Conservation (phyloP, 2,329 filamentous ascomycete genomes). For the Aspergillus niger region DNA sequence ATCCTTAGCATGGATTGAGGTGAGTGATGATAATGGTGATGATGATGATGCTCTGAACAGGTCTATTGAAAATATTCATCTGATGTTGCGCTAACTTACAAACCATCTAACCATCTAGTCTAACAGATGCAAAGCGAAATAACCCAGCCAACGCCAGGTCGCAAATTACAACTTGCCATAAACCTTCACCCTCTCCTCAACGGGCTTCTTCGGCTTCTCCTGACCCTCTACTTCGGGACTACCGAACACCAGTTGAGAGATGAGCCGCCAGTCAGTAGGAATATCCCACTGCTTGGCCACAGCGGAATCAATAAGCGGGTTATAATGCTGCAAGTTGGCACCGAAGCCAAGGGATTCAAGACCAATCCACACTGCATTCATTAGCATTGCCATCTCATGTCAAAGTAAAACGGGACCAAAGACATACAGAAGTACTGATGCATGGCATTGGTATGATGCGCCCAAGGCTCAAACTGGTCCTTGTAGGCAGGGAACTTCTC, state of each 20-base stretch:
- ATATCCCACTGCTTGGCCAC: conserved; percentile 70
- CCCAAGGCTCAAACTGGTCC: conserved; percentile 78
- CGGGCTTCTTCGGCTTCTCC: conserved; percentile 65
- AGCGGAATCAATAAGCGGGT: conserved; percentile 76
- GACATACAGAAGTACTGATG: conserved; percentile 66
- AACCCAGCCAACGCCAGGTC: not conserved
- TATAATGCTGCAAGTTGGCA: conserved; percentile 92
- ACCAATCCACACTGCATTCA: conserved; percentile 67
- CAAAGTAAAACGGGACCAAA: not conserved
- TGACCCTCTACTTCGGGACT: conserved; percentile 55
- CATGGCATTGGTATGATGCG: conserved; percentile 76
- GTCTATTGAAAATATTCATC: not conserved
- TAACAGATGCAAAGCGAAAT: not conserved
- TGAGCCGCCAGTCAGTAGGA: conserved; percentile 72
- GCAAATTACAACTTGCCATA: conserved; percentile 45
- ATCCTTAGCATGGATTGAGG: not conserved
- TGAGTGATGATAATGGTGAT: not conserved
- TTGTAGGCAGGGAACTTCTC: conserved; percentile 71
- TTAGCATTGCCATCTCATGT: not conserved
- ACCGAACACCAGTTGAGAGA: conserved; percentile 84
- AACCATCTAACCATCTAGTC: not conserved
- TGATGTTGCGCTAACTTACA: not conserved
- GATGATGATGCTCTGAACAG: not conserved
- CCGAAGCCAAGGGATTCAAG: conserved; percentile 82
- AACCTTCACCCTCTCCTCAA: conserved; percentile 69